These are phyloP conservation scores for Xylariaceae sp. DNA, from an alignment of 2,329 filamentous ascomycete genomes.

Conservation along the genomic window DNA sequence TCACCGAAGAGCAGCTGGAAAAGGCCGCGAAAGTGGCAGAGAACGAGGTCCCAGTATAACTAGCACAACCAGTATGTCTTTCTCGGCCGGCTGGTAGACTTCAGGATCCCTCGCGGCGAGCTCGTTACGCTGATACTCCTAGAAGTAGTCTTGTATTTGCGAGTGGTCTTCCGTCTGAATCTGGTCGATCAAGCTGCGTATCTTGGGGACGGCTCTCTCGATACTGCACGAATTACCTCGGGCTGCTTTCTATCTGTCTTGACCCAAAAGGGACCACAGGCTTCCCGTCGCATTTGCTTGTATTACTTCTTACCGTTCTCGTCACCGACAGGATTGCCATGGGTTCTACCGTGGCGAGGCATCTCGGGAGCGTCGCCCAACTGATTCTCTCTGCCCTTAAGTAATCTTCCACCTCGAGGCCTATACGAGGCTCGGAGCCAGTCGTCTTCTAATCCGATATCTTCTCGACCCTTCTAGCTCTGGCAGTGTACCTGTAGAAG, in stretches of 20 bases:
- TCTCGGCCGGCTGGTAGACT: conserved; percentile 2
- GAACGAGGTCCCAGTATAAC: conserved; percentile 2
- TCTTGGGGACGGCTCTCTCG: conserved; percentile 1
- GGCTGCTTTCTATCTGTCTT: conserved; percentile 5
- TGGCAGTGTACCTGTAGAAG: no score
- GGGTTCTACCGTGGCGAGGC: no score
- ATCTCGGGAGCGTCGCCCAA: no score
- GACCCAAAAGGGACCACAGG: conserved; percentile 5
- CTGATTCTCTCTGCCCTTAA: no score
- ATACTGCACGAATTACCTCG: conserved; percentile 3
- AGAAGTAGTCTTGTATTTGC: conserved; percentile 6
- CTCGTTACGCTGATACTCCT: conserved; percentile 5
- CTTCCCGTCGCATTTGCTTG: conserved; percentile 2
- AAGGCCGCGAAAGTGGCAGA: conserved; percentile 3
- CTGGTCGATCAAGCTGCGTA: conserved; percentile 3
- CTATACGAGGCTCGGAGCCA: no score
- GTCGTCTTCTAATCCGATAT: no score
- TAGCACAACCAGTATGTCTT: conserved; percentile 6
- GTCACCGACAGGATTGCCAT: neutral
- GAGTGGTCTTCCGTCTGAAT: conserved; percentile 6
- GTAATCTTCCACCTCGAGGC: no score
- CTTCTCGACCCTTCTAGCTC: no score
- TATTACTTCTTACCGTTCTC: conserved; percentile 4
- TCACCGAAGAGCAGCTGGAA: conserved; percentile 1
- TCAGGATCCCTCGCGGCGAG: conserved; percentile 1